Evolutionary conservation across 345 rosid genomes (phyloP), one percentile per base, ranked within the genome.

Genomic region (Gossypioides kirkii): DNA sequence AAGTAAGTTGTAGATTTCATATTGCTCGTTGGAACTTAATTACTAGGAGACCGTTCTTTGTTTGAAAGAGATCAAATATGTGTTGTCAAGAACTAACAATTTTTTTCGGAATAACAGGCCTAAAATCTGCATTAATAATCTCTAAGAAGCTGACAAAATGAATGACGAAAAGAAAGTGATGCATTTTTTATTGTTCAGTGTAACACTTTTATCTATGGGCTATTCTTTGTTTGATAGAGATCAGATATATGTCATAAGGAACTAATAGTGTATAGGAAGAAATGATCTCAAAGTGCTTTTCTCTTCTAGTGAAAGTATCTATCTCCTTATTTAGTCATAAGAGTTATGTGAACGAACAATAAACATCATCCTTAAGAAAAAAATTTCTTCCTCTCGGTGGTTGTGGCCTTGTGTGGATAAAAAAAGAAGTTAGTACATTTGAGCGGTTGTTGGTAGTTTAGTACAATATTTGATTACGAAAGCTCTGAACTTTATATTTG

Each of bases 131-230:
- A 53, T n/a, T 53, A 53, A 53, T 53, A 17, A n/a, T 53, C 10
- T 53, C 58, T 53, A 53, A 22, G 97, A 92, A 81, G 98, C 96
- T 63, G 96, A 95, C 87, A 85, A 89, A 85, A 77, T 55, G 13
- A 92, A 91, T 73, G 96, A 92, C 62, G 86, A 72, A 83, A 95
- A 86, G 97, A 89, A 89, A 86, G 93, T 54, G 46, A 38, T 74
- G 26, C 17, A 25, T 56, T 23, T 58, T 38, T 6, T 58, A 6
- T 23, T 71, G 28, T 4, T 53, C 26, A 22, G 54, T 42, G 46
- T 58, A 53, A 38, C 8, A 14, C 20, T 50, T 4, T 20, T 54
- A 36, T 6, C 18, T 2, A 41, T n/a, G 22, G 41, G 5, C 49
- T n/a, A 25, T 67, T 26, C 55, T 67, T 47, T 46, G 13, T 14